phyloP scores from a whole-genome alignment of 192 early-diverging fungal genomes.

The Phycomyces nitens region DNA sequence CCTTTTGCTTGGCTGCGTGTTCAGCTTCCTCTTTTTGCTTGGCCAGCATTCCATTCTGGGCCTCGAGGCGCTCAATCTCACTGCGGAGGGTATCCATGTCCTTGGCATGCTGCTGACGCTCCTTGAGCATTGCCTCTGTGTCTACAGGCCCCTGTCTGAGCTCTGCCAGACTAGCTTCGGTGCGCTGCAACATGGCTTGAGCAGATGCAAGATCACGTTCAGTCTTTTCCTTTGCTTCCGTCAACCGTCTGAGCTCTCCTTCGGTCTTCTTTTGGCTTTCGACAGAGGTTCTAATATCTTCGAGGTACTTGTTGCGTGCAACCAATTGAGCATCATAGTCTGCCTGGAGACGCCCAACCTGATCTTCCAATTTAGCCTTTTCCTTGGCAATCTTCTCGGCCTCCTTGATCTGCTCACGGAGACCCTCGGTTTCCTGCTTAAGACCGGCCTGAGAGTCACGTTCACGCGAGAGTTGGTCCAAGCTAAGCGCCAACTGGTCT shows the following conservation, averaged over 20 bases:
- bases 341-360: slow-evolving; percentile 28
- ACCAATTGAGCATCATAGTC: slow-evolving; percentile 28
- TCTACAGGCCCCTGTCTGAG: slow-evolving; percentile 29
- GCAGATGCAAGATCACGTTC: slow-evolving; percentile 19
- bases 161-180: background rate
- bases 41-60: slow-evolving; percentile 35
- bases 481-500: slow-evolving; percentile 27
- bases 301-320: slow-evolving; percentile 20
- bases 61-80: slow-evolving; percentile 46
- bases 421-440: slow-evolving; percentile 33
- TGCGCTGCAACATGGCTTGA: background rate
- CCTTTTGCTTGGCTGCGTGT: slow-evolving; percentile 6
- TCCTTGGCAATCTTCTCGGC: slow-evolving; percentile 40
- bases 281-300: slow-evolving; percentile 19
- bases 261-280: slow-evolving; percentile 35
- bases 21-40: slow-evolving; percentile 32
- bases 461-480: slow-evolving; percentile 28
- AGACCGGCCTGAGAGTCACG: slow-evolving; percentile 29
- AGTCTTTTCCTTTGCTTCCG: slow-evolving; percentile 25
- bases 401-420: slow-evolving; percentile 40
- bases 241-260: slow-evolving; percentile 14
- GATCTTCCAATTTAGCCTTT: slow-evolving; percentile 35
- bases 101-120: slow-evolving; percentile 12
- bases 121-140: slow-evolving; percentile 11
- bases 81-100: slow-evolving; percentile 27